Conservation (phyloP, 257 asterid genomes). For the Przewalskia tangutica region DNA sequence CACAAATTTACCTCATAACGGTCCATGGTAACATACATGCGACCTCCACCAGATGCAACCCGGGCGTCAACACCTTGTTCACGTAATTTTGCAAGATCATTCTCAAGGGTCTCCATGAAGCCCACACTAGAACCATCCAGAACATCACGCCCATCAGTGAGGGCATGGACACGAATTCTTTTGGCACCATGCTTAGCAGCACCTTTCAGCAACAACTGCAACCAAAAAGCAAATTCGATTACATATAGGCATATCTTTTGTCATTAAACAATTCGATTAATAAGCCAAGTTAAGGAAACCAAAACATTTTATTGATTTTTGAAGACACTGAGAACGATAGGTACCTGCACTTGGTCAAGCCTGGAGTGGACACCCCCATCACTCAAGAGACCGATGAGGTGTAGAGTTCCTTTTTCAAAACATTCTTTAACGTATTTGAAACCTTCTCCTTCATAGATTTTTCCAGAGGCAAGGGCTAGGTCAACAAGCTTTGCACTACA, state of each 20-base stretch:
- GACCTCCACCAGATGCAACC: slow-evolving; percentile 97
- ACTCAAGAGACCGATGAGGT: slow-evolving; percentile 77
- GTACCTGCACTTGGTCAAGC: slow-evolving; percentile 70
- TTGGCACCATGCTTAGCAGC: slow-evolving; percentile 79
- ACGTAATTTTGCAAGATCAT: slow-evolving; percentile 59
- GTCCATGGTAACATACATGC: slow-evolving; percentile 96
- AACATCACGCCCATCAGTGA: slow-evolving; percentile 95
- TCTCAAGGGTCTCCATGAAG: slow-evolving; percentile 75
- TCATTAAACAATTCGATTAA: not conserved
- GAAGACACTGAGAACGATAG: not conserved
- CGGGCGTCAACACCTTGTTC: slow-evolving; percentile 78
- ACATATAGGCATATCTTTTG: slow-evolving; percentile 2
- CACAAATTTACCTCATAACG: slow-evolving; percentile 62
- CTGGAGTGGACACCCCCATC: slow-evolving; percentile 98
- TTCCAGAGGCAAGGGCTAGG: slow-evolving; percentile 78
- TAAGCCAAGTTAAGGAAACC: not conserved
- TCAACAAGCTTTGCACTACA: slow-evolving; percentile 89
- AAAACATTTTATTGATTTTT: not conserved
- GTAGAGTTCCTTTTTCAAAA: slow-evolving; percentile 68
- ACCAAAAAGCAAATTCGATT: not conserved
- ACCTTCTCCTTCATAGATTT: slow-evolving; percentile 73
- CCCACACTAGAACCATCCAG: slow-evolving; percentile 91
- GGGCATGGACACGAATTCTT: slow-evolving; percentile 78
- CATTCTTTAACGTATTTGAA: slow-evolving; percentile 60
- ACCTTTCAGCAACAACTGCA: slow-evolving; percentile 86